Evolutionary conservation across 768 basidiomycete species (phyloP).

Genomic region (Paxillus ammoniavirescens): DNA sequence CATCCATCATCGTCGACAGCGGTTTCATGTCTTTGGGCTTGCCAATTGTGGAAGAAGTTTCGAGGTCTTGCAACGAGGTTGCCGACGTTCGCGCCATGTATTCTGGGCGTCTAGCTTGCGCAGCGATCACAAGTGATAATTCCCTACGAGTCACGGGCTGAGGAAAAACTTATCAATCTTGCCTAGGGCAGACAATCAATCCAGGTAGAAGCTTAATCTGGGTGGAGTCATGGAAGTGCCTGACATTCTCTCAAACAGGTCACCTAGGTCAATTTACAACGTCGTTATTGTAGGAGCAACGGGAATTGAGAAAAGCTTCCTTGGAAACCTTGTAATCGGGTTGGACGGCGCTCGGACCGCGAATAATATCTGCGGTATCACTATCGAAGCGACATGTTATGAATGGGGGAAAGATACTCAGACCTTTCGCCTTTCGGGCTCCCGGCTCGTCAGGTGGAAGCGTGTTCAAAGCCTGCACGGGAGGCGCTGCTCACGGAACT

Average conservation of each 20-base stretch:
- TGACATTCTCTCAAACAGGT: conserved; percentile 3
- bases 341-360: conserved; percentile 17
- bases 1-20: no score
- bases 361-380: conserved; percentile 17
- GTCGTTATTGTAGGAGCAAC: conserved; percentile 23
- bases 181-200: no score
- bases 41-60: no score
- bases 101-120: no score
- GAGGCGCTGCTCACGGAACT: conserved; percentile 22
- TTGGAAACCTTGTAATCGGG: conserved; percentile 25
- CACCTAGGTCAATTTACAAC: conserved; percentile 21
- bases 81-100: no score
- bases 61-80: no score
- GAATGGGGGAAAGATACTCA: conserved; percentile 10
- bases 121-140: no score
- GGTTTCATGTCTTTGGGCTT: no score
- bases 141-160: no score
- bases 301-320: conserved; percentile 29
- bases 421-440: conserved; percentile 28
- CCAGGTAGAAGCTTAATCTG: no score
- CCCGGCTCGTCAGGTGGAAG: conserved; percentile 22
- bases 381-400: conserved; percentile 10
- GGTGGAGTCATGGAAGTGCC: no score
- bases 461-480: conserved; percentile 14
- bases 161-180: no score